A percentile compares a stretch with the other conserved stretches of the same genome.
phyloP scores from a whole-genome alignment of 2,329 filamentous ascomycete species.

The Pseudogymnoascus sp. region DNA sequence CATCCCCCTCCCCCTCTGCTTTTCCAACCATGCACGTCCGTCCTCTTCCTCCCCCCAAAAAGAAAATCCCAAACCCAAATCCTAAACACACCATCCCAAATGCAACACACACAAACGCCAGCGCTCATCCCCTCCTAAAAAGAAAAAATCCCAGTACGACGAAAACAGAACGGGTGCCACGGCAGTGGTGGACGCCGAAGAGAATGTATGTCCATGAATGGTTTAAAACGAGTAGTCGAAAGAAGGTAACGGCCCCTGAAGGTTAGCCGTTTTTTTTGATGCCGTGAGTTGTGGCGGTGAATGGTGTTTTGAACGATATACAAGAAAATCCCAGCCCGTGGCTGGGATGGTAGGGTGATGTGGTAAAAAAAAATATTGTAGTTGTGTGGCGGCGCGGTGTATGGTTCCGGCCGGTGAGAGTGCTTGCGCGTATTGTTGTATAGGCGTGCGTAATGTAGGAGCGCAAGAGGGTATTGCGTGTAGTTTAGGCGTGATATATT shows the following conservation, averaged over 20 bases:
- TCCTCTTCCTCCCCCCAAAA: background rate
- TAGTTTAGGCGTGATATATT: background rate
- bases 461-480: background rate
- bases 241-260: background rate
- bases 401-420: background rate
- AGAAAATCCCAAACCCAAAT: background rate
- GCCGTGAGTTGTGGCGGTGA: background rate
- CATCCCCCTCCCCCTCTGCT: background rate
- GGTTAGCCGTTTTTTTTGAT: background rate
- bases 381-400: background rate
- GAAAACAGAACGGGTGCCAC: constrained; percentile 1
- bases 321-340: background rate
- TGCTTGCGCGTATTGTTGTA: background rate
- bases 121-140: background rate
- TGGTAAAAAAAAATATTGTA: background rate
- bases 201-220: constrained; percentile 9
- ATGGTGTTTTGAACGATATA: background rate
- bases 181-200: background rate
- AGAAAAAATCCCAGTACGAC: background rate
- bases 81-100: background rate
- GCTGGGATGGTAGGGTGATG: background rate
- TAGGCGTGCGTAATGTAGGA: background rate
- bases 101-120: background rate
- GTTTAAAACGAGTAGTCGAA: background rate
- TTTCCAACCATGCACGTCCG: background rate